These are phyloP conservation scores for Sonneratia caseolaris DNA, from an alignment of 345 rosid species.

Conservation along the genomic window DNA sequence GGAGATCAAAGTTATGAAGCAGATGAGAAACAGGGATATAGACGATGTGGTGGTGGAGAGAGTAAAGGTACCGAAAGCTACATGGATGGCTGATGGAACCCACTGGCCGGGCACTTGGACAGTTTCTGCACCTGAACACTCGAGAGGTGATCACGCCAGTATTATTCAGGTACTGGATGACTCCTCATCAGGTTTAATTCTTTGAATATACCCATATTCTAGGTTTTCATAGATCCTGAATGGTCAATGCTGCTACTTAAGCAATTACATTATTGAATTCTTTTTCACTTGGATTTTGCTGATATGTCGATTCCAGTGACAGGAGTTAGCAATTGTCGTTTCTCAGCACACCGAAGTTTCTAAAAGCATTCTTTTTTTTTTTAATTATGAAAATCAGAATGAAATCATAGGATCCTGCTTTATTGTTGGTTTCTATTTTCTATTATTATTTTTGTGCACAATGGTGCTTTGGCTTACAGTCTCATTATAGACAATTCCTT, in stretches of 20 bases:
- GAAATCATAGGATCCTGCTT: neutral
- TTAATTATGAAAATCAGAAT: neutral
- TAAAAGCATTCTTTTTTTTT: neutral
- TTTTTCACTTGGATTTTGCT: neutral
- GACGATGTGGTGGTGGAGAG: conserved; percentile 43
- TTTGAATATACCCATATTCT: neutral
- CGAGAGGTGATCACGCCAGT: conserved; percentile 73
- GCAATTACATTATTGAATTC: neutral
- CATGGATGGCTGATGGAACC: conserved; percentile 82
- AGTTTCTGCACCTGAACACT: conserved; percentile 44
- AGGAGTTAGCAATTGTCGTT: neutral
- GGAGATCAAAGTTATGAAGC: conserved; percentile 62
- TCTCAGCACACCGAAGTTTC: neutral
- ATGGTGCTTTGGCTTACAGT: neutral
- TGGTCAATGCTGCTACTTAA: neutral
- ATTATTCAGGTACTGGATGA: conserved; percentile 46
- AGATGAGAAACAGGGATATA: conserved; percentile 32
- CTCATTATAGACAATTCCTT: no score
- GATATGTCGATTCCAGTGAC: neutral
- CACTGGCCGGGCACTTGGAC: conserved; percentile 87
- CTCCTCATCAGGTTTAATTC: neutral
- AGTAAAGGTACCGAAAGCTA: conserved; percentile 61
- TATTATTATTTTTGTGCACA: neutral
- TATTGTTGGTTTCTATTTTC: neutral
- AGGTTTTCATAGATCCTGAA: neutral